Evolutionary conservation across 2,329 filamentous ascomycete species (phyloP), one percentile per base, ranked within the genome.

Genomic region (Paecilomyces fulvus): DNA sequence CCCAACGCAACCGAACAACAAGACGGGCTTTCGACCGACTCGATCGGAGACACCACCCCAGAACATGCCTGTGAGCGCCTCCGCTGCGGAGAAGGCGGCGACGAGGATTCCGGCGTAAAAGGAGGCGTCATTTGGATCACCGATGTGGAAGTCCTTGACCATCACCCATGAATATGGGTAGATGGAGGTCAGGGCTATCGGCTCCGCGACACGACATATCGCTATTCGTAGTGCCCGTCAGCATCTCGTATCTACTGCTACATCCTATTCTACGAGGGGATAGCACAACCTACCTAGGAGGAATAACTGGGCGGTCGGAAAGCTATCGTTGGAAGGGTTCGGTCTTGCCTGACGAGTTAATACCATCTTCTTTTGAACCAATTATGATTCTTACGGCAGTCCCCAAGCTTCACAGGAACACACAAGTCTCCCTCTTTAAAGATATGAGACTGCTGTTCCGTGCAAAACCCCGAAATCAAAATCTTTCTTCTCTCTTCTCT

Each of bases 131-230:
- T 83, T 77, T 63, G 55, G 57, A 46, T 51, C 53, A 49, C 59
- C 59, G 43, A 60, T 51, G 33, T 59, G 53, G 14, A 60, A 60
- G 20, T 60, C 53, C 53, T 56, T 52, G 49, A 60, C 59, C 59
- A 60, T 84, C 58, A 87, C 82, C 88, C 88, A 95, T 58, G 89
- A 89, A 73, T 96, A 96, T 20, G 92, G 92, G 66, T 92, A 95
- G 73, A 96, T 94, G 67, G 89, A 94, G 1, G 91, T 96, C 61
- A 96, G 82, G 53, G 92, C 91, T 65, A 96, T 92, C 21, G 92
- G 92, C 73, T 96, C 92, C 54, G 91, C 89, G 63, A 96, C 84
- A 60, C 92, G 90, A 69, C 95, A 92, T 79, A 96, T 90, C 71
- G 90, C 91, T 95, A 65, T 28, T 25, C 28, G 56, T 30, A 10